Percentiles rank a stretch among this genome's conserved stretches.
Conservation (phyloP, 2,329 filamentous ascomycete species). For the Triangularia setosa region DNA sequence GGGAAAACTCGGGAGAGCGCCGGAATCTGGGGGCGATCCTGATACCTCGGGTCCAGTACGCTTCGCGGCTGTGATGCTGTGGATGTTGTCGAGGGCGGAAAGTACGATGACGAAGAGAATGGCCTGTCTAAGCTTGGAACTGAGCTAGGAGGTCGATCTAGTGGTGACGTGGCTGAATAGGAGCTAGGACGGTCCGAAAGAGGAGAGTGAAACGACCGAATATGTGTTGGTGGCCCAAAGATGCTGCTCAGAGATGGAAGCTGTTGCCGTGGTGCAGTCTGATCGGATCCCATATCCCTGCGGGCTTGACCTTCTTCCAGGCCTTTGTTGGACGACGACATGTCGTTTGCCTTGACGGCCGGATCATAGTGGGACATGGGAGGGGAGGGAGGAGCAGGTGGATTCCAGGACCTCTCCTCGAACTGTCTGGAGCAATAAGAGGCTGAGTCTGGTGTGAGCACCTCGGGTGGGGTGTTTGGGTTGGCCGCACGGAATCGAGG, state of each 20-base stretch:
- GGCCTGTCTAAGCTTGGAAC: constrained; percentile 33
- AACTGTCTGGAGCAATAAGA: constrained; percentile 42
- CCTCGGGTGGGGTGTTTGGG: constrained; percentile 52
- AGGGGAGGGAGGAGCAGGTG: constrained; percentile 45
- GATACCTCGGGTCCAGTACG: constrained; percentile 43
- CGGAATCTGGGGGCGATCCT: constrained; percentile 39
- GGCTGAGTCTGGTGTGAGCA: constrained; percentile 49
- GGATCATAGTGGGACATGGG: constrained; percentile 58
- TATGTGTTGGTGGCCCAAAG: constrained; percentile 46
- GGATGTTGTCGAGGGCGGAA: constrained; percentile 36
- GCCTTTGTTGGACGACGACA: constrained; percentile 40
- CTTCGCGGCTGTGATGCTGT: constrained; percentile 43
- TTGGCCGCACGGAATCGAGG: constrained; percentile 47
- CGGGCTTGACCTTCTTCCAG: constrained; percentile 36
- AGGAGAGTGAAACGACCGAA: constrained; percentile 44
- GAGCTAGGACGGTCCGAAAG: constrained; percentile 43
- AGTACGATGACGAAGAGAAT: constrained; percentile 42
- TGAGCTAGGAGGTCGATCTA: constrained; percentile 41
- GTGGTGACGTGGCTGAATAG: constrained; percentile 42
- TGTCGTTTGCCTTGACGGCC: constrained; percentile 38
- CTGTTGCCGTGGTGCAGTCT: constrained; percentile 40
- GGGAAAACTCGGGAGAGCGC: constrained; percentile 36
- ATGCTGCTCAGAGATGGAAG: constrained; percentile 56
- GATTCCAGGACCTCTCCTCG: constrained; percentile 45
- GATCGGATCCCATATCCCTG: constrained; percentile 30